Evolutionary conservation across 2,329 filamentous ascomycete species (phyloP).

Genomic region (Xylaria sp.): DNA sequence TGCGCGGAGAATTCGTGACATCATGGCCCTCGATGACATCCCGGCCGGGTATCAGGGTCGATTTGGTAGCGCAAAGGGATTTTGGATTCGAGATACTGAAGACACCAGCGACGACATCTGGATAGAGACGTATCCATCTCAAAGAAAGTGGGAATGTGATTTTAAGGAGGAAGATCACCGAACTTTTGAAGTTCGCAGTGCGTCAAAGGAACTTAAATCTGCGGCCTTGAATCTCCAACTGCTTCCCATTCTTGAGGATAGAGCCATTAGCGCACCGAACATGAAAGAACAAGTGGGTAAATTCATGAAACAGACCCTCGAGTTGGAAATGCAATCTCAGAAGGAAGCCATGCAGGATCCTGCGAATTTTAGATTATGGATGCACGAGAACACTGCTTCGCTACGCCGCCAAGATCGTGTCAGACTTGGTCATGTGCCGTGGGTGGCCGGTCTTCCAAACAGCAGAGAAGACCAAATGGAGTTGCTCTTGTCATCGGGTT

Average conservation of each 20-base stretch:
- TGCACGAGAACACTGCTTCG: conserved; percentile 53
- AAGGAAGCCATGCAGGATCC: conserved; percentile 62
- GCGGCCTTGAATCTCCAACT: conserved; percentile 74
- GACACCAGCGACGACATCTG: conserved; percentile 62
- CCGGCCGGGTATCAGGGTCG: conserved; percentile 76
- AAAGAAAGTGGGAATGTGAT: conserved; percentile 72
- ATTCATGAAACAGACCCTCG: conserved; percentile 61
- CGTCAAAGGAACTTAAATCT: conserved; percentile 58
- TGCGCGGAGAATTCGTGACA: conserved; percentile 61
- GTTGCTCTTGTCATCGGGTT: conserved; percentile 69
- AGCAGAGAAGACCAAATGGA: conserved; percentile 62
- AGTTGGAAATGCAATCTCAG: conserved; percentile 62
- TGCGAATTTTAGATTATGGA: conserved; percentile 63
- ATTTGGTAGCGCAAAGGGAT: conserved; percentile 77
- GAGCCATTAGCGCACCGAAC: conserved; percentile 56
- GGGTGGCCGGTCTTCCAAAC: conserved; percentile 62
- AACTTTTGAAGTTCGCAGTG: conserved; percentile 71
- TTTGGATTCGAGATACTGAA: conserved; percentile 73
- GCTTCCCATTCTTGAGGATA: conserved; percentile 72
- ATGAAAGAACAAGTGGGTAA: conserved; percentile 62
- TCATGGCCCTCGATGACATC: conserved; percentile 61
- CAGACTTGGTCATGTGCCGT: conserved; percentile 54
- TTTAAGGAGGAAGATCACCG: conserved; percentile 60
- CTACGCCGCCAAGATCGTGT: conserved; percentile 52
- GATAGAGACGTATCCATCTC: conserved; percentile 74